Percentiles rank a stretch among this genome's conserved stretches.
phyloP scores from a whole-genome alignment of 768 basidiomycete species.

The Tulasnella sp. region DNA sequence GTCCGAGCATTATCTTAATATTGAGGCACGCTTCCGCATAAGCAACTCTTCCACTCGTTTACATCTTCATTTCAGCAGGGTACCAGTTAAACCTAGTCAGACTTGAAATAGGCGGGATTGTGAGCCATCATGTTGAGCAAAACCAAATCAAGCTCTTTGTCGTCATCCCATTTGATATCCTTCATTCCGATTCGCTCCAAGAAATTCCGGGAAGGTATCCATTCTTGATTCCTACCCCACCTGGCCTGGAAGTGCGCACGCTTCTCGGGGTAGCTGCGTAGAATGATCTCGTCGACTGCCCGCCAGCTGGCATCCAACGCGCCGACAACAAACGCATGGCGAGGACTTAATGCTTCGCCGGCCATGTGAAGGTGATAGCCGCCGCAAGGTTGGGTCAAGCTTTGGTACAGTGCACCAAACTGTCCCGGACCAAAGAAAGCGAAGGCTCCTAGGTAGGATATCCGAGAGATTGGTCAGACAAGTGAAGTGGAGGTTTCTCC shows the following conservation, averaged over 20 bases:
- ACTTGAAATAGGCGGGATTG: not conserved
- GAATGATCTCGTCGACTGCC: not conserved
- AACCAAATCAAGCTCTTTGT: not conserved
- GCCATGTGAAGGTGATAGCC: conserved; percentile 27
- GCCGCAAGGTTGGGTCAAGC: conserved; percentile 26
- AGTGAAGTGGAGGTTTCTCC: no score
- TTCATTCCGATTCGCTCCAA: not conserved
- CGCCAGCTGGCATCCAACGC: conserved; percentile 27
- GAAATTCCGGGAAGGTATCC: not conserved
- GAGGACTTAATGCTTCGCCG: conserved; percentile 29
- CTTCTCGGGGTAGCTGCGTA: not conserved
- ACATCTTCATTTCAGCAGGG: not conserved
- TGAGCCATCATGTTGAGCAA: not conserved
- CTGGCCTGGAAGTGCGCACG: not conserved
- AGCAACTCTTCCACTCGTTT: not conserved
- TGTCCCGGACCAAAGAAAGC: conserved; percentile 34
- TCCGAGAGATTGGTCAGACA: not conserved
- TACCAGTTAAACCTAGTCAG: no score
- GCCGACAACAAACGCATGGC: conserved; percentile 34
- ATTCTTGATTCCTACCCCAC: not conserved
- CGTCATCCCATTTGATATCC: not conserved
- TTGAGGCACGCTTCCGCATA: no score
- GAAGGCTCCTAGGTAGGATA: conserved; percentile 26
- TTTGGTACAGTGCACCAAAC: conserved; percentile 26
- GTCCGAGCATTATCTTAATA: no score